Evolutionary conservation across 768 basidiomycete species (phyloP).

Genomic region (Filobasidium wieringae): DNA sequence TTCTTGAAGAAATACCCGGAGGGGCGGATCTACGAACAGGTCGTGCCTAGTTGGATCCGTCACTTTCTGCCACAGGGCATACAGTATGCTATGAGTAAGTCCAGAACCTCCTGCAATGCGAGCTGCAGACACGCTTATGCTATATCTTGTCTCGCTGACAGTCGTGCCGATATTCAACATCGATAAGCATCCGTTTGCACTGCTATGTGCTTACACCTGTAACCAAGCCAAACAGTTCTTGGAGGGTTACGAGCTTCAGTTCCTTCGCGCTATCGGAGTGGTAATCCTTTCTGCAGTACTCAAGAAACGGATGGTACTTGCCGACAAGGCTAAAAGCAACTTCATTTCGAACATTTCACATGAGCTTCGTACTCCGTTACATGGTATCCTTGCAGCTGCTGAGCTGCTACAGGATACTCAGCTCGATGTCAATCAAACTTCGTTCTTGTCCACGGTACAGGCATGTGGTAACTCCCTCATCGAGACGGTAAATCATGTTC

Average conservation of each 20-base stretch:
- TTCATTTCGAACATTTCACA: slow-evolving; percentile 93
- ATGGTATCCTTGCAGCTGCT: slow-evolving; percentile 84
- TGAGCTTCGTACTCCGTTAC: slow-evolving; percentile 78
- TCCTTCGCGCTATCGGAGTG: slow-evolving; percentile 81
- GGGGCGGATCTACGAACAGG: slow-evolving; percentile 74
- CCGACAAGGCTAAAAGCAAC: slow-evolving; percentile 83
- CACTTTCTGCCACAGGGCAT: slow-evolving; percentile 68
- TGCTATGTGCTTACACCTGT: slow-evolving; percentile 76
- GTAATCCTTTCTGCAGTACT: slow-evolving; percentile 87
- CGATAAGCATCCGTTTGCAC: slow-evolving; percentile 78
- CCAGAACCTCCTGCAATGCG: too few species aligned
- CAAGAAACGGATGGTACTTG: slow-evolving; percentile 82
- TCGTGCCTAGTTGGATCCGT: slow-evolving; percentile 70
- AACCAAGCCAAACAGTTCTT: slow-evolving; percentile 64
- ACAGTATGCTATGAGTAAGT: slow-evolving; percentile 76
- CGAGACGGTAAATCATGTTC: slow-evolving; percentile 91
- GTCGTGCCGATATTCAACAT: slow-evolving; percentile 88
- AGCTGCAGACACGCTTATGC: too few species aligned
- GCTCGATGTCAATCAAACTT: slow-evolving; percentile 67
- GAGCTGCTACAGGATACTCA: slow-evolving; percentile 76
- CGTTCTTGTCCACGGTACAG: slow-evolving; percentile 84
- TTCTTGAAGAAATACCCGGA: slow-evolving; percentile 73
- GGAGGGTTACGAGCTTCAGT: slow-evolving; percentile 56
- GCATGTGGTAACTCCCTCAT: slow-evolving; percentile 91
- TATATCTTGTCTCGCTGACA: slow-evolving; percentile 26